A percentile compares a stretch with the other conserved stretches of the same genome.
These are phyloP conservation scores for Dactylorhiza incarnata DNA, from an alignment of 106 monocot species.

Conservation along the genomic window DNA sequence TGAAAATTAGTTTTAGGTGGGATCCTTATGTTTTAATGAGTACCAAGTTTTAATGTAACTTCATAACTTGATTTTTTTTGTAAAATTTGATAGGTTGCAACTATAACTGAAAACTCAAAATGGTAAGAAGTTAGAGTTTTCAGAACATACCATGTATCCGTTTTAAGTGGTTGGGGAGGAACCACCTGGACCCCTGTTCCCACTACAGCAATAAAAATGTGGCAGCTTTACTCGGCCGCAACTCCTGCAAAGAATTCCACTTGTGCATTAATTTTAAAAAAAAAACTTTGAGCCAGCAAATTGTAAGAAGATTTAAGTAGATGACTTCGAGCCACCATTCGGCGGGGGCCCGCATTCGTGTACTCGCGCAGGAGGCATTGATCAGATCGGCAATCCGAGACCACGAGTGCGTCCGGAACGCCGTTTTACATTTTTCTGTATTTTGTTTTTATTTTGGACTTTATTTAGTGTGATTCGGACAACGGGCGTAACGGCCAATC, in stretches of 20 bases:
- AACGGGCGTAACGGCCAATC: too few relatives aligned
- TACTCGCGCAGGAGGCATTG: too few relatives aligned
- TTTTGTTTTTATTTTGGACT: too few relatives aligned
- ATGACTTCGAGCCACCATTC: background rate
- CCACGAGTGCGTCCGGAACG: too few relatives aligned
- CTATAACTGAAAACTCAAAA: background rate
- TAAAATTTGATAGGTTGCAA: background rate
- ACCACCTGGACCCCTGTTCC: slow-evolving; percentile 46
- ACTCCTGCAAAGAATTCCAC: slow-evolving; percentile 28
- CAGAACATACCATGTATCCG: background rate
- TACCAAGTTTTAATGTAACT: too few relatives aligned
- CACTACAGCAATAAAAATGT: slow-evolving; percentile 93
- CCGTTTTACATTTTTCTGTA: too few relatives aligned
- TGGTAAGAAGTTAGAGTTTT: background rate
- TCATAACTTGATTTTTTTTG: too few relatives aligned
- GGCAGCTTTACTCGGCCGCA: slow-evolving; percentile 91
- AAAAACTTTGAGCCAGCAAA: background rate
- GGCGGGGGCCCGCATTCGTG: too few relatives aligned
- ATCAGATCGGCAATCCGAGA: too few relatives aligned
- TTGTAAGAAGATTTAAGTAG: background rate
- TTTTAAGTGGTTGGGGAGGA: slow-evolving; percentile 2
- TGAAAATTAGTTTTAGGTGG: too few relatives aligned
- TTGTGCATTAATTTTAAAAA: background rate
- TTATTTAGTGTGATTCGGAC: too few relatives aligned
- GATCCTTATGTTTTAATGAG: too few relatives aligned